Conservation (phyloP, 2,329 filamentous ascomycete species). For the Lachnellula hyalina region DNA sequence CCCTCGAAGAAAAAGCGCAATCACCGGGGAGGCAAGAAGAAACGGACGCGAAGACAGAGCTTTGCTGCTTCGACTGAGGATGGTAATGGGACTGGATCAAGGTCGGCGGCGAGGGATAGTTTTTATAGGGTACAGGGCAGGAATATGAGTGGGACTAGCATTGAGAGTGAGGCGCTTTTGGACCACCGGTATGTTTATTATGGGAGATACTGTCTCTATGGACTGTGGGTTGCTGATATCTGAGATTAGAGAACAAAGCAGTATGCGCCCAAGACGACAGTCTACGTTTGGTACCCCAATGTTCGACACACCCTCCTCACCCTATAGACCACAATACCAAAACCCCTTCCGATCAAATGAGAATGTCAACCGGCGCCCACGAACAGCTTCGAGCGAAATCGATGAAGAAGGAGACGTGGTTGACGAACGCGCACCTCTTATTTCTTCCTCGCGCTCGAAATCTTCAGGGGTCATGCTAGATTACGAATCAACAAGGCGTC, state of each 20-base stretch:
- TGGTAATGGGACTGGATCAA: constrained; percentile 24
- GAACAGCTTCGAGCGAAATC: constrained; percentile 31
- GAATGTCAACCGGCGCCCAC: constrained; percentile 17
- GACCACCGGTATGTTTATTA: constrained; percentile 65
- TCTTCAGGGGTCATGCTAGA: constrained; percentile 19
- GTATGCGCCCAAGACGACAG: constrained; percentile 59
- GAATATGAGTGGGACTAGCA: constrained; percentile 74
- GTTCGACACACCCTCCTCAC: constrained; percentile 29
- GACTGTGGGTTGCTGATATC: constrained; percentile 6
- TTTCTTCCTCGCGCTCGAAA: constrained; percentile 40
- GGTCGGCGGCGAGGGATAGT: constrained; percentile 29
- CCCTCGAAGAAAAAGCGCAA: constrained; percentile 58
- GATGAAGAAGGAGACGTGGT: constrained; percentile 45
- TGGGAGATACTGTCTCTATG: not conserved
- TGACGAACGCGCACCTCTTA: constrained; percentile 51
- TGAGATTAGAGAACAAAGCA: constrained; percentile 33
- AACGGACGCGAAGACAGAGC: constrained; percentile 69
- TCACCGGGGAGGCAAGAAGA: constrained; percentile 74
- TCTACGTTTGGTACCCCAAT: constrained; percentile 38
- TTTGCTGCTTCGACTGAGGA: constrained; percentile 63
- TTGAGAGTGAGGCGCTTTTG: constrained; percentile 82
- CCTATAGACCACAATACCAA: constrained; percentile 30
- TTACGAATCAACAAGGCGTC: constrained; percentile 28
- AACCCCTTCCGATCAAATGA: constrained; percentile 29
- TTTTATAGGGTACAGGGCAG: constrained; percentile 47